Evolutionary conservation across 345 rosid genomes (phyloP).

Genomic region (Microthlaspi erraticum): DNA sequence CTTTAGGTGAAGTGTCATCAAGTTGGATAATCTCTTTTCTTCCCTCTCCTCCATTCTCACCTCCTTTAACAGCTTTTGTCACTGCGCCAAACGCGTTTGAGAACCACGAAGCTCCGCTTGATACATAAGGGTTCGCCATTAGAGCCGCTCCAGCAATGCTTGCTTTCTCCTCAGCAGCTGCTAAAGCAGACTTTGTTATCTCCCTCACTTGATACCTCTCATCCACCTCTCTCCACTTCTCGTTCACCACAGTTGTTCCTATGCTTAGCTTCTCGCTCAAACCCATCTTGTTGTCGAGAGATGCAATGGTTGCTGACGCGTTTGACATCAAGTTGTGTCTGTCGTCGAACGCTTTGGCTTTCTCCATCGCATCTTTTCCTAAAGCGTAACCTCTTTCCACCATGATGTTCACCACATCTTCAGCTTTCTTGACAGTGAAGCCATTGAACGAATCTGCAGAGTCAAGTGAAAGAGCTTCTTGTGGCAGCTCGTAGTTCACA

Average conservation of each 20-base stretch:
- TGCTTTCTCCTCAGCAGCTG: slow-evolving; percentile 83
- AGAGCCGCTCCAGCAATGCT: slow-evolving; percentile 82
- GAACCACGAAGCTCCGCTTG: slow-evolving; percentile 81
- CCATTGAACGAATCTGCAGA: slow-evolving; percentile 53
- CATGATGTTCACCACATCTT: slow-evolving; percentile 87
- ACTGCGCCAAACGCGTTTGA: slow-evolving; percentile 80
- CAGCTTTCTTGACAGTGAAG: slow-evolving; percentile 76
- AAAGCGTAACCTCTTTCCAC: slow-evolving; percentile 84
- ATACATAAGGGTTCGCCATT: slow-evolving; percentile 85
- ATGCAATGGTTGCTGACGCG: slow-evolving; percentile 80
- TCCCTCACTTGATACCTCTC: slow-evolving; percentile 89
- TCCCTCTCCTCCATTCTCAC: slow-evolving; percentile 65
- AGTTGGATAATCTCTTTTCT: slow-evolving; percentile 66
- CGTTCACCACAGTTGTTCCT: slow-evolving; percentile 72
- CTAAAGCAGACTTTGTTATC: slow-evolving; percentile 86
- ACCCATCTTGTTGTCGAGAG: slow-evolving; percentile 82
- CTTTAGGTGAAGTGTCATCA: slow-evolving; percentile 41
- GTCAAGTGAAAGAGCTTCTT: slow-evolving; percentile 60
- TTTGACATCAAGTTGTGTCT: slow-evolving; percentile 81
- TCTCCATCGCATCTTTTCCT: slow-evolving; percentile 86
- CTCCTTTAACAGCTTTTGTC: slow-evolving; percentile 82
- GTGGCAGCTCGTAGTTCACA: slow-evolving; percentile 80
- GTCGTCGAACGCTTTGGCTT: slow-evolving; percentile 85
- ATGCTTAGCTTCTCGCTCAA: slow-evolving; percentile 78
- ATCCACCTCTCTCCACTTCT: slow-evolving; percentile 85